Evolutionary conservation across 768 basidiomycete species (phyloP).

Genomic region (Kwoniella sp.): DNA sequence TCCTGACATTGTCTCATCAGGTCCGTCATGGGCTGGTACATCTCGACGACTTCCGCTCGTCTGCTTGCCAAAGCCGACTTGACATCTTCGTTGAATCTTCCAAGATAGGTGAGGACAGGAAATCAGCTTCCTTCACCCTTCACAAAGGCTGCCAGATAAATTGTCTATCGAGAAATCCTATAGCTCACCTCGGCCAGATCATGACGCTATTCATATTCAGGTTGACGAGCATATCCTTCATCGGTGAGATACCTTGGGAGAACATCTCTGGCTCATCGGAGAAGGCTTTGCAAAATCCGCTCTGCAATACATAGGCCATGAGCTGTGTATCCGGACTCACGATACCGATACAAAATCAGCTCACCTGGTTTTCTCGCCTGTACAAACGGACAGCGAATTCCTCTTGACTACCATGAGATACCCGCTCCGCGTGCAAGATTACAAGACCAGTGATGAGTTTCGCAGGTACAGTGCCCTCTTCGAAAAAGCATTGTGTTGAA

Average conservation of each 20-base stretch:
- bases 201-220: slow-evolving; percentile 84
- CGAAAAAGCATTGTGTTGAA: not conserved
- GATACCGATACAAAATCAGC: slow-evolving; percentile 7
- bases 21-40: slow-evolving; percentile 81
- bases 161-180: no score
- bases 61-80: slow-evolving; percentile 78
- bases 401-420: slow-evolving; percentile 79
- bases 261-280: slow-evolving; percentile 96
- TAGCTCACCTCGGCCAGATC: slow-evolving; percentile 83
- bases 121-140: slow-evolving; percentile 1
- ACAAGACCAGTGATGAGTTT: slow-evolving; percentile 85
- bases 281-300: slow-evolving; percentile 93
- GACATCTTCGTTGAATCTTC: slow-evolving; percentile 90
- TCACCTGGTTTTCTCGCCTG: slow-evolving; percentile 75
- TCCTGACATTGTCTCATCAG: slow-evolving; percentile 89
- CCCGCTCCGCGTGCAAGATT: slow-evolving; percentile 90
- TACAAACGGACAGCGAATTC: slow-evolving; percentile 91
- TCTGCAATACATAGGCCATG: slow-evolving; percentile 43
- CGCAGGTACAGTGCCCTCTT: slow-evolving; percentile 71
- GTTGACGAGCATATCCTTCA: slow-evolving; percentile 90
- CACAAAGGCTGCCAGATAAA: no score
- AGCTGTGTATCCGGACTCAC: not conserved
- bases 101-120: not conserved
- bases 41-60: slow-evolving; percentile 85
- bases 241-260: slow-evolving; percentile 84